These are phyloP conservation scores for Fonsecaea pugnacius DNA, from an alignment of 2,329 filamentous ascomycete species.

Conservation along the genomic window DNA sequence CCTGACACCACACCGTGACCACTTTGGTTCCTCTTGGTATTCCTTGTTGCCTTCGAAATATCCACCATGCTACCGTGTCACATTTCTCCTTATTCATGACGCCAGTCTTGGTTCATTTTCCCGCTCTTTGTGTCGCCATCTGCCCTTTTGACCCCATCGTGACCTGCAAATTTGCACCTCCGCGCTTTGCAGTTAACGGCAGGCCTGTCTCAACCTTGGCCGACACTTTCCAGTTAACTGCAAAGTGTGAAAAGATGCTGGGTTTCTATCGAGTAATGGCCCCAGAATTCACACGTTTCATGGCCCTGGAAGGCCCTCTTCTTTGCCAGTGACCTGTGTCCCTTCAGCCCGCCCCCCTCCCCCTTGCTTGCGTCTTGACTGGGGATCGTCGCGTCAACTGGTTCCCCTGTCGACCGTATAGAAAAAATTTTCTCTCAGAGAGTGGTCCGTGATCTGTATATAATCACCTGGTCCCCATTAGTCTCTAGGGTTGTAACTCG, in stretches of 20 bases:
- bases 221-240: conserved; percentile 35
- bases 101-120: conserved; percentile 7
- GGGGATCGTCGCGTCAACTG: conserved; percentile 4
- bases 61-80: conserved; percentile 11
- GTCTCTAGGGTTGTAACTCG: not conserved
- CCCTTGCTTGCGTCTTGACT: conserved; percentile 8
- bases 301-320: not conserved
- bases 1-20: not conserved
- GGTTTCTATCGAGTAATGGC: conserved; percentile 20
- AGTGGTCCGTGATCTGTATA: conserved; percentile 14
- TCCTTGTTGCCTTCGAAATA: not conserved
- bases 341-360: conserved; percentile 6
- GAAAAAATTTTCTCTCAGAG: conserved; percentile 11
- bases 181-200: conserved; percentile 41
- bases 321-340: not conserved
- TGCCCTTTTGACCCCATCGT: conserved; percentile 16
- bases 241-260: conserved; percentile 26
- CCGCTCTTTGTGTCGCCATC: conserved; percentile 10
- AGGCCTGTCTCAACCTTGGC: conserved; percentile 15
- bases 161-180: conserved; percentile 34
- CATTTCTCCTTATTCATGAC: conserved; percentile 9
- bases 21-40: not conserved
- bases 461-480: conserved; percentile 6
- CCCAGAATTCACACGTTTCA: not conserved
- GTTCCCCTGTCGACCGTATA: not conserved